Evolutionary conservation across 257 asterid genomes (phyloP).

Genomic region (Ballota nigra): DNA sequence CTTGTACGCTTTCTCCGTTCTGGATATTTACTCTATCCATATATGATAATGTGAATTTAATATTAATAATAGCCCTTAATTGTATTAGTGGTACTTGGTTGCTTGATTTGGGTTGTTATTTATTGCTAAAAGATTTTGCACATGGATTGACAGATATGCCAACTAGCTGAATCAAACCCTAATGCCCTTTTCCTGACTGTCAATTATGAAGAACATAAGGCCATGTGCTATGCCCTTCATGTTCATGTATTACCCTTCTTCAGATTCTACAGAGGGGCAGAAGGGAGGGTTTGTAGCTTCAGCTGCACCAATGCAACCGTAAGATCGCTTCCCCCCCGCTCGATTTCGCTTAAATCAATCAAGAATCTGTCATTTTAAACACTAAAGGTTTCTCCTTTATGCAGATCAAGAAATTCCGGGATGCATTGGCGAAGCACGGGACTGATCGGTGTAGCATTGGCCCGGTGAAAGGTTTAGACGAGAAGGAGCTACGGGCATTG

Average conservation of each 20-base stretch:
- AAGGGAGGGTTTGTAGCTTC: slow-evolving; percentile 76
- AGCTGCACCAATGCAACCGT: slow-evolving; percentile 97
- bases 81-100: not conserved
- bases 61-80: not conserved
- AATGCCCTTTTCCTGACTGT: slow-evolving; percentile 67
- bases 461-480: slow-evolving; percentile 75
- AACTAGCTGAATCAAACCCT: slow-evolving; percentile 76
- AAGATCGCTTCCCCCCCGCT: slow-evolving; percentile 21
- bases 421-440: slow-evolving; percentile 78
- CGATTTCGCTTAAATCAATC: not conserved
- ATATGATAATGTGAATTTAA: not conserved
- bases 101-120: not conserved
- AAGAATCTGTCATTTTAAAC: not conserved
- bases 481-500: slow-evolving; percentile 69
- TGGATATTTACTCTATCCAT: not conserved
- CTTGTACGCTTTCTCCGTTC: not conserved
- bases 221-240: slow-evolving; percentile 74
- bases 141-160: slow-evolving; percentile 64
- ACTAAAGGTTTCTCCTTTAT: not conserved
- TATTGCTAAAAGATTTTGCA: not conserved
- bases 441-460: slow-evolving; percentile 54
- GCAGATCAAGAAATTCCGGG: slow-evolving; percentile 91
- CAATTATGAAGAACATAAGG: slow-evolving; percentile 68
- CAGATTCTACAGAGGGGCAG: slow-evolving; percentile 81
- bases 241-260: slow-evolving; percentile 90